Conservation (phyloP, 371 early-diverging fungal genomes). For the Mucor sp. region DNA sequence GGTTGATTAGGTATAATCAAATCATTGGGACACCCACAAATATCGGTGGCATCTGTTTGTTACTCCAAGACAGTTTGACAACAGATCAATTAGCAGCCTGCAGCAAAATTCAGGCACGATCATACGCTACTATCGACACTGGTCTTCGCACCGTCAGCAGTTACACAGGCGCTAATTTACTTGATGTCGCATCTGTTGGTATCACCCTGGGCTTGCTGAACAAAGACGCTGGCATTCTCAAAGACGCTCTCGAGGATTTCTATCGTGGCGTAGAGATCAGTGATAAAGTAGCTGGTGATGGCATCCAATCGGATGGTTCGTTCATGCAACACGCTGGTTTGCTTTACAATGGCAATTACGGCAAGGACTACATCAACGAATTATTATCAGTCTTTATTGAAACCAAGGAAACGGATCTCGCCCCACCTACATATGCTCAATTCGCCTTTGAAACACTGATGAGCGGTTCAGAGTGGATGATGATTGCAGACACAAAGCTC, state of each 20-base stretch:
- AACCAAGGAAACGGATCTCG: slow-evolving; percentile 17
- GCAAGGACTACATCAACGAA: slow-evolving; percentile 31
- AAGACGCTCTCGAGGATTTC: slow-evolving; percentile 15
- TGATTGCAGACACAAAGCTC: slow-evolving; percentile 23
- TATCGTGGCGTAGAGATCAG: slow-evolving; percentile 22
- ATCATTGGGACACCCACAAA: slow-evolving; percentile 23
- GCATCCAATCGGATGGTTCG: slow-evolving; percentile 38
- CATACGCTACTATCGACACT: slow-evolving; percentile 9
- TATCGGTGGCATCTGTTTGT: slow-evolving; percentile 28
- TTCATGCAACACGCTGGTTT: slow-evolving; percentile 38
- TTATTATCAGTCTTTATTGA: slow-evolving; percentile 24
- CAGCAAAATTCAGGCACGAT: slow-evolving; percentile 19
- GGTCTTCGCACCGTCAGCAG: background rate
- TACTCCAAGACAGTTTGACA: slow-evolving; percentile 12
- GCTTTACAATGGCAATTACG: slow-evolving; percentile 38
- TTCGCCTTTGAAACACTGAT: slow-evolving; percentile 22
- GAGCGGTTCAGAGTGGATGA: slow-evolving; percentile 40
- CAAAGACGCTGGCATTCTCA: slow-evolving; percentile 1
- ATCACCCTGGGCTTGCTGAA: slow-evolving; percentile 21
- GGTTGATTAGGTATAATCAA: slow-evolving; percentile 9
- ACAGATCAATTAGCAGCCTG: slow-evolving; percentile 9
- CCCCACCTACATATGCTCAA: slow-evolving; percentile 11
- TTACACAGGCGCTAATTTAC: slow-evolving; percentile 29
- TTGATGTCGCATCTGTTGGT: slow-evolving; percentile 31
- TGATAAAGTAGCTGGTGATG: slow-evolving; percentile 15